Percentiles rank a stretch among this genome's conserved stretches.
phyloP scores from a whole-genome alignment of 2,329 filamentous ascomycete species.

The Calonectria hongkongensis region DNA sequence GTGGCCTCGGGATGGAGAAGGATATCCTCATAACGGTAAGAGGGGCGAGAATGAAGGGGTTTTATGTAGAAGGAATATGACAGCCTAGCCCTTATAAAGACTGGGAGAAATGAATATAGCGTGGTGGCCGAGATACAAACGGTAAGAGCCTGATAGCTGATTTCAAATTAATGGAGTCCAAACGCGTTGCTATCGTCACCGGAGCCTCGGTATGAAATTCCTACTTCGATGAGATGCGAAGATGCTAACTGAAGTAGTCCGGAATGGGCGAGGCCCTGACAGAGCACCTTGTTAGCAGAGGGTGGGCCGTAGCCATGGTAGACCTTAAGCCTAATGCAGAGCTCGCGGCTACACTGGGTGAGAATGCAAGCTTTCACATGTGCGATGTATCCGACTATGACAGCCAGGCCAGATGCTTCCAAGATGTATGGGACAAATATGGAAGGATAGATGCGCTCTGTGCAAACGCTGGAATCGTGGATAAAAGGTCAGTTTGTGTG shows the following conservation, averaged over 20 bases:
- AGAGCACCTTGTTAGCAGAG: constrained; percentile 51
- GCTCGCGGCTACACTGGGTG: constrained; percentile 58
- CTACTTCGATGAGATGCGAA: not conserved
- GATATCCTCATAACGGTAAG: constrained; percentile 10
- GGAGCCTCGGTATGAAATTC: constrained; percentile 40
- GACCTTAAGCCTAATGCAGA: constrained; percentile 60
- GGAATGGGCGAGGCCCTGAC: constrained; percentile 68
- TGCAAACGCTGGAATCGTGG: constrained; percentile 71
- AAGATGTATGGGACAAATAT: constrained; percentile 63
- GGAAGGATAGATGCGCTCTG: constrained; percentile 68
- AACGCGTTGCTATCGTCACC: constrained; percentile 46
- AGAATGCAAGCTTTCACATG: constrained; percentile 64
- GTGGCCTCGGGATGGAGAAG: constrained; percentile 26
- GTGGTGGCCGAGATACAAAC: too few relatives aligned
- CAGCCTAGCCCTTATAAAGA: not conserved
- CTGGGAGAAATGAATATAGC: not conserved
- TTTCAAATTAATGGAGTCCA: constrained; percentile 20
- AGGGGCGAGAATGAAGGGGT: not conserved
- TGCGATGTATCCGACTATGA: constrained; percentile 68
- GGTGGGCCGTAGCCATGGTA: constrained; percentile 60
- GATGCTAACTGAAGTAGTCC: constrained; percentile 58
- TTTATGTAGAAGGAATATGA: not conserved
- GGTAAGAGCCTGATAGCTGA: not conserved
- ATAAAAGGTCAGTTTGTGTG: constrained; percentile 54
- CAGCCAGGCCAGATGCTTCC: constrained; percentile 65